Evolutionary conservation across 2,329 filamentous ascomycete genomes (phyloP).

Genomic region (Amauroascus verrucosus): DNA sequence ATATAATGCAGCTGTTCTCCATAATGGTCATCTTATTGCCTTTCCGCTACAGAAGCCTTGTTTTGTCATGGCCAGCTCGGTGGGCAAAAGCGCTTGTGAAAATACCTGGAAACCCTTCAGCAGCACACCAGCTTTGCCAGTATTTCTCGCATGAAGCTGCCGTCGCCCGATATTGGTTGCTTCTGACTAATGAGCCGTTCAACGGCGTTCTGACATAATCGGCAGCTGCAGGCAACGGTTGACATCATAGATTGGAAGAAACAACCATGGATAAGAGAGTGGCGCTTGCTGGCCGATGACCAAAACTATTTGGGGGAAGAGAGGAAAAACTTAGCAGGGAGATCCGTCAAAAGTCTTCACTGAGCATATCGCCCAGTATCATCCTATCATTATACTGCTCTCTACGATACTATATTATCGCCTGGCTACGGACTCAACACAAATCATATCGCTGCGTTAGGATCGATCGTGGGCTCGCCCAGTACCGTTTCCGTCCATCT

Average conservation of each 20-base stretch:
- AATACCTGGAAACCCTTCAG: too few species aligned
- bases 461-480: background rate
- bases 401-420: too few species aligned
- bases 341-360: background rate
- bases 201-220: background rate
- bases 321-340: background rate
- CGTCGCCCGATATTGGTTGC: background rate
- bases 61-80: too few species aligned
- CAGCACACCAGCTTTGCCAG: too few species aligned
- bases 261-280: conserved; percentile 4
- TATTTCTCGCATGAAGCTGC: background rate
- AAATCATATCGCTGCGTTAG: too few species aligned
- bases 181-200: conserved; percentile 4
- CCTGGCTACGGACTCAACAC: too few species aligned
- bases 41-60: too few species aligned
- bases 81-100: too few species aligned
- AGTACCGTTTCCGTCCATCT: background rate
- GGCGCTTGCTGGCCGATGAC: conserved; percentile 1
- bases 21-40: too few species aligned
- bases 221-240: background rate
- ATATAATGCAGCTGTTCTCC: too few species aligned
- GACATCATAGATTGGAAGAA: conserved; percentile 11
- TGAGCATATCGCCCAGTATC: background rate
- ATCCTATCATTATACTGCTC: background rate
- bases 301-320: background rate